A percentile compares a stretch with the other conserved stretches of the same genome.
Evolutionary conservation across 768 basidiomycete genomes (phyloP).

Genomic region (Trametes gibbosa): DNA sequence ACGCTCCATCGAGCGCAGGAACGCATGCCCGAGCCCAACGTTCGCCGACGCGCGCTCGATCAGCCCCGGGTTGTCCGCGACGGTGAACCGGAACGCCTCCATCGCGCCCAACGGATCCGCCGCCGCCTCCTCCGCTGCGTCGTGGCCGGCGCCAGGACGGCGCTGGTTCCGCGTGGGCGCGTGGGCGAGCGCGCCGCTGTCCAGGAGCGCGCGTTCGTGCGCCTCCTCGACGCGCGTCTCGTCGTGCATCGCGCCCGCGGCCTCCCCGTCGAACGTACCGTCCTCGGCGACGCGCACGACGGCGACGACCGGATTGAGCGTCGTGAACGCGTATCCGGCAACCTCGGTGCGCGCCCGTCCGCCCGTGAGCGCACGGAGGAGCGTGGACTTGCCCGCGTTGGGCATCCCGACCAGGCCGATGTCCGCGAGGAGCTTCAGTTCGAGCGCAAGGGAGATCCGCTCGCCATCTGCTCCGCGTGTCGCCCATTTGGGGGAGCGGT

Average conservation of each 20-base stretch:
- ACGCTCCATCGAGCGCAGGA: conserved; percentile 90
- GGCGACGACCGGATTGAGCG: conserved; percentile 90
- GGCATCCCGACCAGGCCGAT: conserved; percentile 96
- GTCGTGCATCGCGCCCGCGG: conserved; percentile 52
- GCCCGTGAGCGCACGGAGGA: conserved; percentile 86
- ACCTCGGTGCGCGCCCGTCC: conserved; percentile 82
- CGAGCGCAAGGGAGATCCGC: conserved; percentile 76
- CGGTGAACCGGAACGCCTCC: conserved; percentile 87
- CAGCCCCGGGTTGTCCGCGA: conserved; percentile 96
- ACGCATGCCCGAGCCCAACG: conserved; percentile 90
- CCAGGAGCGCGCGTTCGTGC: conserved; percentile 42
- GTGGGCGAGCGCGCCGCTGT: conserved; percentile 51
- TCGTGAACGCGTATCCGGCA: conserved; percentile 92
- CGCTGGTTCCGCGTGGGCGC: conserved; percentile 51
- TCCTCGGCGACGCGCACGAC: conserved; percentile 83
- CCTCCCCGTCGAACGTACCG: conserved; percentile 67
- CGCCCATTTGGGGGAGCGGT: conserved; percentile 85
- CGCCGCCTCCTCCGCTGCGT: conserved; percentile 4
- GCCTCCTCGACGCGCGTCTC: conserved; percentile 61
- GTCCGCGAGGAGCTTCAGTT: conserved; percentile 92
- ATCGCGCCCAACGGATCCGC: conserved; percentile 24
- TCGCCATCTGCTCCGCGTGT: conserved; percentile 76
- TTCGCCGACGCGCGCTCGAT: conserved; percentile 83
- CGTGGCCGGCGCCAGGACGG: background rate
- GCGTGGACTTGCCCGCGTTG: conserved; percentile 91